These are phyloP conservation scores for Paecilomyces variotii DNA, from an alignment of 2,329 filamentous ascomycete genomes.

Conservation along the genomic window DNA sequence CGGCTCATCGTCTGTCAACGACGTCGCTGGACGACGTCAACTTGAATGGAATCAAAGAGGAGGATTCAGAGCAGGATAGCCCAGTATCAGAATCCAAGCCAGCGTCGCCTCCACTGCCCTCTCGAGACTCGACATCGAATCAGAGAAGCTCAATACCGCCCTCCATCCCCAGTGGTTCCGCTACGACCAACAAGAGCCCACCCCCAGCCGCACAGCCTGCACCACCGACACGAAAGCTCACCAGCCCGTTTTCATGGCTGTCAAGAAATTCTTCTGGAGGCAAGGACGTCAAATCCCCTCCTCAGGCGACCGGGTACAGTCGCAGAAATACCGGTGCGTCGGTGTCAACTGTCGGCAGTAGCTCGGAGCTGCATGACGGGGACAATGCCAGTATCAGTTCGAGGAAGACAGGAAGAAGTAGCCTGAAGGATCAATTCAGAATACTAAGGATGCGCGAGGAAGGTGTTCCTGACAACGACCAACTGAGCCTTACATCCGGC, in stretches of 20 bases:
- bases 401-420: conserved; percentile 49
- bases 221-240: conserved; percentile 59
- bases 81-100: conserved; percentile 17
- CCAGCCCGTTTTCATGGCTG: conserved; percentile 80
- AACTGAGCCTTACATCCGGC: conserved; percentile 41
- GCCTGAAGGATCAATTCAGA: conserved; percentile 72
- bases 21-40: conserved; percentile 59
- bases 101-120: conserved; percentile 23
- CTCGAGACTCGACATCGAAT: conserved; percentile 23
- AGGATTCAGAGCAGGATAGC: conserved; percentile 20
- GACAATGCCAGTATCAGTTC: conserved; percentile 42
- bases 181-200: conserved; percentile 43
- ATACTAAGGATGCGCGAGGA: conserved; percentile 68
- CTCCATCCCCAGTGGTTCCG: conserved; percentile 50
- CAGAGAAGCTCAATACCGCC: conserved; percentile 33
- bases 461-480: conserved; percentile 51
- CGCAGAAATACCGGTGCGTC: conserved; percentile 74
- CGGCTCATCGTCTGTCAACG: conserved; percentile 47
- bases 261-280: conserved; percentile 56
- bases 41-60: conserved; percentile 53
- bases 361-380: conserved; percentile 62
- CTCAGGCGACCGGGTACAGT: conserved; percentile 34
- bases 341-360: conserved; percentile 68
- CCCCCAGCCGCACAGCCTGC: conserved; percentile 30
- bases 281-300: conserved; percentile 50